Base-by-base conservation (phyloP, 2,329 filamentous ascomycete genomes). In the Phoma sp. region DNA sequence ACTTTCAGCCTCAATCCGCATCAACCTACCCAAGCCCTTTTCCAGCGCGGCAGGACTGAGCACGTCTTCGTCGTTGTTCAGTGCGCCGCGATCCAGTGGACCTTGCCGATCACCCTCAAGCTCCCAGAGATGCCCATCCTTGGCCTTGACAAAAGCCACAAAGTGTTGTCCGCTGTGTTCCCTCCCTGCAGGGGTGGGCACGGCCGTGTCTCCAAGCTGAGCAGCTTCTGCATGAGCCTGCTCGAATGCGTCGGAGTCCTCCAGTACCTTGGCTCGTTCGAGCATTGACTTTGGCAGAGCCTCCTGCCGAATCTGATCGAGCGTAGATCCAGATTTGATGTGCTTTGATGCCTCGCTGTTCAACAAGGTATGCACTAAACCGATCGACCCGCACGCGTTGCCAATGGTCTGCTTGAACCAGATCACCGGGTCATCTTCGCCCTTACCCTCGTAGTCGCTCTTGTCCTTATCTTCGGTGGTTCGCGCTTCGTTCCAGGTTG, bases 381-480 rank as follows among this genome's bases (percentile, higher is more conserved):
- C 83, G 56, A 86, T 85, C n/a, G 82, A 74, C 0, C 84, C 85
- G 62, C 85, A 87, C 0, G 83, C 82, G 62, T 86, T 76, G 15
- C 80, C 77, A 51, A 86, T 85, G 1, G 81, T 86, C 61, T 87
- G 84, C 56, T 78, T 80, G 69, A 84, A 85, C 83, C 84, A 87
- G 21, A 85, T 71, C 4, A 85, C 78, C 0, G 83, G 82, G 54
- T 86, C 83, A 2, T 74, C 60, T 0, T 74, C 68, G 21, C 83
- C 83, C 19, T 64, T 77, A 9, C 77, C 78, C 4, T 74, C 61
- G 61, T 86, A 85, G 8, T 74, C 68, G 2, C 64, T 51, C 40
- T 75, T 77, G 25, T 71, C 68, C 4, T 71, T 72, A 56, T 78
- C 74, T 61, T 83, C 76, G 12, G 67, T 59, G n/a, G 69, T 71